Conservation (phyloP, 2,329 filamentous ascomycete genomes). For the Diaporthe caulivora region DNA sequence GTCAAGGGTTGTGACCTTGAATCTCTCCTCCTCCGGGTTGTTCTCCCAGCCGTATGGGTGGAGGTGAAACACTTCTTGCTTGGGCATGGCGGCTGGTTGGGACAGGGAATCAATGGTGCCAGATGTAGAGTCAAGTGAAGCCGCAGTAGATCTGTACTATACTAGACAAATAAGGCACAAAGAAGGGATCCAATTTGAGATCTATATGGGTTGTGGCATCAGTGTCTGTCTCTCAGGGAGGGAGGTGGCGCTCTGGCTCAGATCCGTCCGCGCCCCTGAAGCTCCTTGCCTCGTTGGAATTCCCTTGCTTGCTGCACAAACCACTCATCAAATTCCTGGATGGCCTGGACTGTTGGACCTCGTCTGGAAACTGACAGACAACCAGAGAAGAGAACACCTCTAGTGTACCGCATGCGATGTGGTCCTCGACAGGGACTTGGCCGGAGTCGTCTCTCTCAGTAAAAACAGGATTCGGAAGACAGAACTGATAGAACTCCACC, state of each 20-base stretch:
- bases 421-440: not conserved
- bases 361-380: not conserved
- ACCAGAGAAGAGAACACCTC: not conserved
- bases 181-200: conserved; percentile 2
- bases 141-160: not conserved
- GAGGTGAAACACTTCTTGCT: conserved; percentile 46
- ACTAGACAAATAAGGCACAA: not conserved
- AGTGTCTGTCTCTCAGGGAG: not conserved
- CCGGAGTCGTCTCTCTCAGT: not conserved
- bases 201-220: conserved; percentile 17
- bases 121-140: not conserved
- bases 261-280: conserved; percentile 2
- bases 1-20: conserved; percentile 54
- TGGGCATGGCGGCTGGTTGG: conserved; percentile 35
- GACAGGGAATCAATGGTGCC: not conserved
- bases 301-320: not conserved
- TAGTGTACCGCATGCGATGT: not conserved
- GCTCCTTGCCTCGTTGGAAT: conserved; percentile 21
- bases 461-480: not conserved
- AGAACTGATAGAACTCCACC: not conserved
- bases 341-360: not conserved
- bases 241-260: not conserved
- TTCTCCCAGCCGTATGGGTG: conserved; percentile 52
- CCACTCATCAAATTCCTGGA: not conserved
- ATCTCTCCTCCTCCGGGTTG: conserved; percentile 52